Percentiles rank a stretch among this genome's conserved stretches.
Evolutionary conservation across 768 basidiomycete species (phyloP).

Genomic region (Tylopilus cervinicoccineus): DNA sequence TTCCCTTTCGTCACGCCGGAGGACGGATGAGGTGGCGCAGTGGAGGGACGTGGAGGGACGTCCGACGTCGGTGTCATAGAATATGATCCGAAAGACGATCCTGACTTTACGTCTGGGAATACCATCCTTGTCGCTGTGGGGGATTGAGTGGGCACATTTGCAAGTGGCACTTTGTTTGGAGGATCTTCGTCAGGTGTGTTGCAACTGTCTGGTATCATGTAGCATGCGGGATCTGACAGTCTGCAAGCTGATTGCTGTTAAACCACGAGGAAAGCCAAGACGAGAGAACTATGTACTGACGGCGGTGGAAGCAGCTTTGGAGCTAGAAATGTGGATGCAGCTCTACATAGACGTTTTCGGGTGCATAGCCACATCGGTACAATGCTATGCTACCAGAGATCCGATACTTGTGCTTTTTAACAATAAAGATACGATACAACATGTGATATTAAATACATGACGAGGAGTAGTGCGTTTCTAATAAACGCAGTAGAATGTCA

Average conservation of each 20-base stretch:
- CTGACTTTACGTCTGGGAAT: slow-evolving; percentile 4
- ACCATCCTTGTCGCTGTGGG: slow-evolving; percentile 8
- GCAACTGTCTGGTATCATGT: slow-evolving; percentile 26
- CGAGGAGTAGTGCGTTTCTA: slow-evolving; percentile 8
- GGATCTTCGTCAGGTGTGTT: slow-evolving; percentile 10
- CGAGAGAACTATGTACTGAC: slow-evolving; percentile 2
- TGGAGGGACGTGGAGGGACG: slow-evolving; percentile 24
- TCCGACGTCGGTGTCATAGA: slow-evolving; percentile 10
- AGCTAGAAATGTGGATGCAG: background rate
- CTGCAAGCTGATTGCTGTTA: background rate
- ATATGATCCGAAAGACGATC: slow-evolving; percentile 8
- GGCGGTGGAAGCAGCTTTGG: background rate
- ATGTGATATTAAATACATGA: slow-evolving; percentile 14
- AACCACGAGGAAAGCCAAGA: background rate
- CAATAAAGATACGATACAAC: slow-evolving; percentile 11
- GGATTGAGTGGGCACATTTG: slow-evolving; percentile 18
- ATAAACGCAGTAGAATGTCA: slow-evolving; percentile 12
- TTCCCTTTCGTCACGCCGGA: slow-evolving; percentile 10
- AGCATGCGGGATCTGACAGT: slow-evolving; percentile 20
- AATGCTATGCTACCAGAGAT: too few species aligned
- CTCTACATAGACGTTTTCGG: background rate
- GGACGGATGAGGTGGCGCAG: slow-evolving; percentile 25
- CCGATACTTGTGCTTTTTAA: background rate
- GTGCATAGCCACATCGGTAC: background rate
- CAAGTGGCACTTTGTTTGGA: slow-evolving; percentile 8